phyloP scores from a whole-genome alignment of 2,329 filamentous ascomycete species.

The Trichoderma sp. region DNA sequence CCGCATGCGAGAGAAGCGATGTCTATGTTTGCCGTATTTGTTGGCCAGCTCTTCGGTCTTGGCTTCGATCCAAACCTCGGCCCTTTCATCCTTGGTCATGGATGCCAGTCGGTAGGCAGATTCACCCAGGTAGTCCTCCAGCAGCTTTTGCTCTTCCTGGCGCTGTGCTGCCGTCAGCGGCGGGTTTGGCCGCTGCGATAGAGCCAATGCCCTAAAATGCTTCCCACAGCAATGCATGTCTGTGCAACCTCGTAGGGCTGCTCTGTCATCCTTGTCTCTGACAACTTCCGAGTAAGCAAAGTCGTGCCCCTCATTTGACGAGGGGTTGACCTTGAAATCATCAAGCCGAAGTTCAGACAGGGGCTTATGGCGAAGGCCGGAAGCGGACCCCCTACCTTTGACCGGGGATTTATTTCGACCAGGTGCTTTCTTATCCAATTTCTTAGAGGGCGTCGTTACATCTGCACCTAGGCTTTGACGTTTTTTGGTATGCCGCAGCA shows the following conservation, averaged over 20 bases:
- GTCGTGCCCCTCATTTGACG: slow-evolving; percentile 64
- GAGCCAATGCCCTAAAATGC: slow-evolving; percentile 64
- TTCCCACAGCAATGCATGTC: slow-evolving; percentile 74
- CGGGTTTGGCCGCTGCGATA: slow-evolving; percentile 43
- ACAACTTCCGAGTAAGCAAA: slow-evolving; percentile 75
- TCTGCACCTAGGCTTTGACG: neutral
- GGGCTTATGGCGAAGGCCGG: slow-evolving; percentile 55
- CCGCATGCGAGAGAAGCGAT: slow-evolving; percentile 65
- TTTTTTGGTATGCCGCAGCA: slow-evolving; percentile 13
- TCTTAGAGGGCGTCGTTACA: slow-evolving; percentile 17
- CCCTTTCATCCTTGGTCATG: slow-evolving; percentile 59
- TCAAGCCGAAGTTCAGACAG: slow-evolving; percentile 56
- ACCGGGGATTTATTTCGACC: slow-evolving; percentile 21
- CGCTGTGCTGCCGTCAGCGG: slow-evolving; percentile 36
- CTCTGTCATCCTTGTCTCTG: slow-evolving; percentile 64
- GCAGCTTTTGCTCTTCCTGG: slow-evolving; percentile 46
- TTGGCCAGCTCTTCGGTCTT: slow-evolving; percentile 71
- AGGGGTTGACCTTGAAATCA: slow-evolving; percentile 81
- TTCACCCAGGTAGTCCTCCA: slow-evolving; percentile 58
- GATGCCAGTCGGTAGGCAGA: slow-evolving; percentile 55
- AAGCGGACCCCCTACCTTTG: slow-evolving; percentile 23
- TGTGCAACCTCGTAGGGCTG: slow-evolving; percentile 70
- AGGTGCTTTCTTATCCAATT: slow-evolving; percentile 21
- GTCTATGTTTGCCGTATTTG: slow-evolving; percentile 71
- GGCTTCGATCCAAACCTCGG: slow-evolving; percentile 70